Conservation (phyloP, 176 grass and related monocot species). For the Guadua angustifolia region DNA sequence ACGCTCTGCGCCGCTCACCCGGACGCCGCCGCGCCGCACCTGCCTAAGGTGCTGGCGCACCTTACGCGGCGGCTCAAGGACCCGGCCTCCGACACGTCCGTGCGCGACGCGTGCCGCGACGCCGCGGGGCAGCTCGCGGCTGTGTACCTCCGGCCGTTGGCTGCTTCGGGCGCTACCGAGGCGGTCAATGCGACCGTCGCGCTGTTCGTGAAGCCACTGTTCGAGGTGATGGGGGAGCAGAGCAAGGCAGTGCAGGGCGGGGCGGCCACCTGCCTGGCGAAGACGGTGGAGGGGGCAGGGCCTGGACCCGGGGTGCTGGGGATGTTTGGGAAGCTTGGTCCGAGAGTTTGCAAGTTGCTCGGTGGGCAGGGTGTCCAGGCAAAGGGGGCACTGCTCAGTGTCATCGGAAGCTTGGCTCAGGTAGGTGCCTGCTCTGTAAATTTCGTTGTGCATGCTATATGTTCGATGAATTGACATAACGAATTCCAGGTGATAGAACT, state of each 20-base stretch:
- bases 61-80: constrained; percentile 79
- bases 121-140: constrained; percentile 62
- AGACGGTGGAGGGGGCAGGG: constrained; percentile 74
- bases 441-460: constrained; percentile 22
- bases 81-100: constrained; percentile 73
- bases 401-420: constrained; percentile 81
- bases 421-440: constrained; percentile 30
- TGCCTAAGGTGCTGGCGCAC: constrained; percentile 78
- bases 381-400: constrained; percentile 73
- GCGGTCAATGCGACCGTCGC: constrained; percentile 56
- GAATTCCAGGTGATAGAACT: constrained; percentile 22
- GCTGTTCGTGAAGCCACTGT: constrained; percentile 82
- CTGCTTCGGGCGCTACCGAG: not conserved
- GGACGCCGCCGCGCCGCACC: constrained; percentile 60
- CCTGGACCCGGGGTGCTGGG: constrained; percentile 34
- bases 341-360: constrained; percentile 81
- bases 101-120: constrained; percentile 83
- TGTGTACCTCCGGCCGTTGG: constrained; percentile 66
- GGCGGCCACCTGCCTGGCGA: constrained; percentile 79
- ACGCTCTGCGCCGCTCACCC: constrained; percentile 70
- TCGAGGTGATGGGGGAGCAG: constrained; percentile 91
- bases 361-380: constrained; percentile 77
- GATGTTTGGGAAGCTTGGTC: constrained; percentile 78
- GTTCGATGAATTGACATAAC: constrained; percentile 24
- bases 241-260: constrained; percentile 87